Evolutionary conservation across 441 rosid species (phyloP), one percentile per base, ranked within the genome.

Genomic region (Arabidopsis hybrid): DNA sequence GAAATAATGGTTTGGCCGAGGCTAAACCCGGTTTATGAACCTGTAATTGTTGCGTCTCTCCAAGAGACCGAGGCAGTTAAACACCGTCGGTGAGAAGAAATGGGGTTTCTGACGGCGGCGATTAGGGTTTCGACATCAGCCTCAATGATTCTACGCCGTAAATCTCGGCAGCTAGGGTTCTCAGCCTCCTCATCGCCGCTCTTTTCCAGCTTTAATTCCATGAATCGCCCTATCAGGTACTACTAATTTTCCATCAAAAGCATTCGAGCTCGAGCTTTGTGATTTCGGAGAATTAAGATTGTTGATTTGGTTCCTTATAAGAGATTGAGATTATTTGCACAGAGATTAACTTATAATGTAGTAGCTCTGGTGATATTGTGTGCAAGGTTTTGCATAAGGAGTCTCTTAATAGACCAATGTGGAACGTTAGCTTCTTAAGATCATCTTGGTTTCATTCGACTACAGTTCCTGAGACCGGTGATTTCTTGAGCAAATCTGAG

Each of bases 301-400:
- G 40, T 46, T 70, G 2, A 31, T 31, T 16, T 56, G 29, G 11
- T 43, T 60, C 58, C 2, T 71, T 34, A 13, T 45, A 11, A 1
- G 72, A 40, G 40, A 2, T 47, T 21, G 1, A 10, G 10, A 12
- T 34, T 38, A 10, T 0, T 47, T 70, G 46, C 56, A 65, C 76
- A 64, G 46, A 45, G 67, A 60, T 76, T 67, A 65, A 61, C 88
- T 82, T 49, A 86, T 76, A 21, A 46, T 76, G 79, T 78, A 80
- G 85, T 87, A 89, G 91, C 80, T 83, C 85, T 84, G 75, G 74
- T 83, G 67, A 77, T 85, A 73, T 71, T 70, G 29, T 84, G 73
- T 81, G 87, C 93, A 91, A 91, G 93, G 90, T 80, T 81, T 74
- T 85, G 79, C 81, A 74, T 60, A 72, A 55, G 59, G 74, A 61